Percentiles rank a stretch among this genome's conserved stretches.
phyloP scores from a whole-genome alignment of 2,329 filamentous ascomycete genomes.

The Aspergillus sergii region DNA sequence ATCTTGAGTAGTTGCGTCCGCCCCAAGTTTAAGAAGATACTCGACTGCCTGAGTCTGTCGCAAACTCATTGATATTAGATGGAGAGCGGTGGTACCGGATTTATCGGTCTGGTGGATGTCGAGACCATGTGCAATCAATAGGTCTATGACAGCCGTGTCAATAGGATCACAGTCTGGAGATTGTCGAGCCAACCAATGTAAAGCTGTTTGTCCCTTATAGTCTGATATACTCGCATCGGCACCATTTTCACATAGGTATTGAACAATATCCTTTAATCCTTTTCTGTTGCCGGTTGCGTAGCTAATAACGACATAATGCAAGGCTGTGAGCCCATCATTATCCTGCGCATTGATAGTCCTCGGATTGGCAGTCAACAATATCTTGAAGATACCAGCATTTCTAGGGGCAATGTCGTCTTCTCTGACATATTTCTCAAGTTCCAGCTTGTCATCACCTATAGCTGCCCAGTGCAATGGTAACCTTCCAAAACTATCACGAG shows the following conservation, averaged over 20 bases:
- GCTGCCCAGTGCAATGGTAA: constrained; percentile 11
- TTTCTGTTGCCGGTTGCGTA: background rate
- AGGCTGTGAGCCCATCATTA: background rate
- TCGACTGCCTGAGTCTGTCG: background rate
- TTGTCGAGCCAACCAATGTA: background rate
- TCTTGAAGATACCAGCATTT: background rate
- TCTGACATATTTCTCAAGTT: no score
- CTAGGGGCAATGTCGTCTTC: background rate
- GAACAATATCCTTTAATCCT: background rate
- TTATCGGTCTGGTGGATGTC: background rate
- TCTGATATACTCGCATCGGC: background rate
- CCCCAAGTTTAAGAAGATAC: background rate
- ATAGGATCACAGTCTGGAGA: background rate
- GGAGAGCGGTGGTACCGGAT: background rate
- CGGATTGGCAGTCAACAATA: background rate
- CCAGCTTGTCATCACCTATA: background rate
- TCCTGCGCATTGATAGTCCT: background rate
- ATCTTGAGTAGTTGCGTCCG: background rate
- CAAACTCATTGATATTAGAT: background rate
- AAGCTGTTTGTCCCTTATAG: background rate
- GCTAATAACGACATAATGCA: background rate
- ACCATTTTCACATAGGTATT: background rate
- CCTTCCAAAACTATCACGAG: constrained; percentile 5
- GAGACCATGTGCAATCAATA: background rate
- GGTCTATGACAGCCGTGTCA: background rate